Percentiles rank a stretch among this genome's conserved stretches.
Evolutionary conservation across 2,329 filamentous ascomycete species (phyloP).

Genomic region (Colletotrichum viniferum): DNA sequence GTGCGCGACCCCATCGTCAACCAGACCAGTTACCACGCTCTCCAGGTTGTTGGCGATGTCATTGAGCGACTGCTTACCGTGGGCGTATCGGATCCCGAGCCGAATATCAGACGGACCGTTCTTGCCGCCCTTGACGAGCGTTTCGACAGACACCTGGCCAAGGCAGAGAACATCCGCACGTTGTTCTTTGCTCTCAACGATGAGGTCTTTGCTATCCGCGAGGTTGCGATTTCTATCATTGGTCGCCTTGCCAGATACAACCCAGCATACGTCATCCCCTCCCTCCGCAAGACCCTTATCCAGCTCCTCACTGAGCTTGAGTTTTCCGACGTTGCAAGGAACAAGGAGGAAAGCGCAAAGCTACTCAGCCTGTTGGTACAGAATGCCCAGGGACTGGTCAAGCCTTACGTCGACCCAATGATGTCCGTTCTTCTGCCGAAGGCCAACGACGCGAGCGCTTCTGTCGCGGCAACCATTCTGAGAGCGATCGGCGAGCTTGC

Average conservation of each 20-base stretch:
- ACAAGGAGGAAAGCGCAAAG: conserved; percentile 96
- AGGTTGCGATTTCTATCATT: conserved; percentile 95
- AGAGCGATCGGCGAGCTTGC: conserved; percentile 94
- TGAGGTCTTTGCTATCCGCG: conserved; percentile 88
- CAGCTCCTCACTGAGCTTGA: conserved; percentile 96
- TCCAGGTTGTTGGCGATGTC: conserved; percentile 96
- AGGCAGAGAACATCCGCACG: conserved; percentile 95
- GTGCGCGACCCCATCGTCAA: conserved; percentile 97
- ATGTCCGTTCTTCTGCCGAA: conserved; percentile 94
- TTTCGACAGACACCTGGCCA: conserved; percentile 95
- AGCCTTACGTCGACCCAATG: conserved; percentile 97
- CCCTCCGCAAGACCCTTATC: conserved; percentile 90
- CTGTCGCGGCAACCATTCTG: conserved; percentile 92
- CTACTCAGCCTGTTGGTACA: conserved; percentile 91
- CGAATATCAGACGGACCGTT: conserved; percentile 87
- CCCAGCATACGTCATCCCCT: conserved; percentile 96
- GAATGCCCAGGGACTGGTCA: conserved; percentile 90
- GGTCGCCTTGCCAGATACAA: conserved; percentile 90
- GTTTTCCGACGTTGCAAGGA: conserved; percentile 90
- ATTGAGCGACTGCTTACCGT: conserved; percentile 96
- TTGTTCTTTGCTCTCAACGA: conserved; percentile 96
- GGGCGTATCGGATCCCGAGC: conserved; percentile 88
- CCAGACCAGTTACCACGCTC: conserved; percentile 94
- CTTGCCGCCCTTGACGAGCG: conserved; percentile 87
- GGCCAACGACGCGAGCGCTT: conserved; percentile 81